Base-by-base conservation (phyloP, 257 asterid species). In the Dorcoceras hygrometricum region DNA sequence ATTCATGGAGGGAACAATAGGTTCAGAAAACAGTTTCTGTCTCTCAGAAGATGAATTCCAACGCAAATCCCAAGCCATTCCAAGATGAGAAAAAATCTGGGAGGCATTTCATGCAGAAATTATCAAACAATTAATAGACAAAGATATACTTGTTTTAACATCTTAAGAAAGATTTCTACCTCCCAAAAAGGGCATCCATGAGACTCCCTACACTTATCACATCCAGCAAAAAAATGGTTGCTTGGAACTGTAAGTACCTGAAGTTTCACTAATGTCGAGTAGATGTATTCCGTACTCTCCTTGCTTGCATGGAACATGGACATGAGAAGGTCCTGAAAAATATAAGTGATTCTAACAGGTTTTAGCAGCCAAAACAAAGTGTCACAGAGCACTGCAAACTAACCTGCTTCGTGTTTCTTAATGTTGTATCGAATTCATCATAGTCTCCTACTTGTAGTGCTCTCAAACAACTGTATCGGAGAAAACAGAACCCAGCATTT, bases 81-180 rank as follows among this genome's bases (percentile, higher is more conserved):
- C 97, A 8, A 93, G 96, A 80, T 93, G 99, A 82, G 83, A 77
- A 79, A 93, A 81, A 66, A 90, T 93, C 99, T 93, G 85, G 59
- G 46, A 77, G 70, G 76, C 50, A 68, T 39, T 39, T 51, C 19
- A 34, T 57, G 27, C 53, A 51, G 36, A 58, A 55, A 57, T 55
- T 67, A 65, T 63, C 23, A 16, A 69, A 65, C 57, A 53, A 23
- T 51, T 69, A 27, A 48, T 62, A 67, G 46, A 69, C 9, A 27
- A 48, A 58, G 29, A 71, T 50, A 65, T 26, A 60, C 59, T 23
- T 19, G 26, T 22, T 26, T 61, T 27, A 8, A 54, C 16, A 55
- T 75, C 51, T 50, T 53, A 31, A 63, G 23, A 31, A 23, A 43
- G 59, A 69, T 8, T 53, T 70, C 59, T 34, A 61, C 66, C 64